Conservation (phyloP, 2,329 filamentous ascomycete genomes). For the Orbilia brochopaga region DNA sequence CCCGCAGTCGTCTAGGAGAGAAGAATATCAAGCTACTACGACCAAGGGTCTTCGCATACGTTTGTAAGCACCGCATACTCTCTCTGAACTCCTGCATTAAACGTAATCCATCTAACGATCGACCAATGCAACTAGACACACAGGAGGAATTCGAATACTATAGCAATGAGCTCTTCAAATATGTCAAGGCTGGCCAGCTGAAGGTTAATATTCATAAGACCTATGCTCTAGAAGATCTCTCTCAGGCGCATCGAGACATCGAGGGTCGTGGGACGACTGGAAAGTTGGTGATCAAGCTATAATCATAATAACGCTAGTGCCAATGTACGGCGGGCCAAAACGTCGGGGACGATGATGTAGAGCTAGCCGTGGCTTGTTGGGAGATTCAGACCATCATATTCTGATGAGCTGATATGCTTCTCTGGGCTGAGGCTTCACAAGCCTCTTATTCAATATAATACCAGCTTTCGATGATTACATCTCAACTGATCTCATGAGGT, state of each 20-base stretch:
- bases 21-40: conserved; percentile 81
- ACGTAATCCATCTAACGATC: conserved; percentile 2
- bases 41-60: conserved; percentile 75
- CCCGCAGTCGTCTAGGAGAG: conserved; percentile 62
- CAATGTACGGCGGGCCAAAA: background rate
- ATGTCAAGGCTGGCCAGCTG: conserved; percentile 72
- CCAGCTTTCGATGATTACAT: too few species aligned
- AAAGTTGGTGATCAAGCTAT: conserved; percentile 77
- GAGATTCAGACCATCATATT: too few species aligned
- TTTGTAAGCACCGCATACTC: conserved; percentile 57
- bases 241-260: conserved; percentile 74
- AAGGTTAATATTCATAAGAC: conserved; percentile 76
- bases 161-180: conserved; percentile 72
- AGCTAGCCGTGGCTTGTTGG: too few species aligned
- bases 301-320: conserved; percentile 32
- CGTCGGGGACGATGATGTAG: background rate
- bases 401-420: too few species aligned
- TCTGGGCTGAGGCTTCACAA: too few species aligned
- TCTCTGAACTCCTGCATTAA: background rate
- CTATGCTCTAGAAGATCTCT: conserved; percentile 76
- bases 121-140: conserved; percentile 58
- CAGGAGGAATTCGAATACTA: conserved; percentile 75
- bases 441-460: too few species aligned
- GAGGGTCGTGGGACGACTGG: conserved; percentile 82
- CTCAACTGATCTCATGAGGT: too few species aligned